Base-by-base conservation (phyloP, 2,329 filamentous ascomycete genomes). In the Aspergillus sp. region DNA sequence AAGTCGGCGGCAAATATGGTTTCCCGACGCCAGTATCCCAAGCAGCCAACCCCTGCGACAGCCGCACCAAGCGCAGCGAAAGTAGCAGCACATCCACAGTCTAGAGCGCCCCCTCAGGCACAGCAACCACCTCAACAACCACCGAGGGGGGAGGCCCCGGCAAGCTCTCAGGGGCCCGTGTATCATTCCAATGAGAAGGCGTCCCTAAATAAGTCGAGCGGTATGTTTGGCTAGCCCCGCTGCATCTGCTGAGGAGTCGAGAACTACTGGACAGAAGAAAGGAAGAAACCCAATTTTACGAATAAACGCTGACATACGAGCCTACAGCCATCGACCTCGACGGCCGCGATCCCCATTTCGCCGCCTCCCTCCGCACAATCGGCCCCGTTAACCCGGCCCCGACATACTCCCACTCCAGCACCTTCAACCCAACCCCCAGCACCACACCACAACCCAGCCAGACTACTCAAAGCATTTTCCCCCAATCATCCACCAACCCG, bases 301-400 rank as follows among this genome's bases (percentile, higher is more conserved):
- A 29, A 42, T 10, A 4, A 42, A 26, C 29, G 36, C 36, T 27
- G 27, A 27, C 36, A 12, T 36, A 3, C 9, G 8, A 5, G 3
- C 26, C 12, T 8, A 41, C 45, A 77, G 77, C 74, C 43, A 75
- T 82, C 51, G 76, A 81, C 55, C 71, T 79, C 57, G 80, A 83
- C 58, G 79, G 73, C 47, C 75, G 73, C 48, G 80, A 83, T 59
- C 79, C 79, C 1, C 71, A 77, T 59, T 91, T 76, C 79, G 86
- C 90, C 74, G 83, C 81, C 62, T 94, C 89, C 53, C 86, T 97
- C 52, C 85, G 82, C 57, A 70, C 67, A 41, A 69, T 83, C 48
- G 80, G 79, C 47, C 74, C 78, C 46, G 79, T 82, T 5, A 74
- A 73, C 45, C 77, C 78, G 29, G 75, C 74, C 49, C 77, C 77